phyloP scores from a whole-genome alignment of 2,329 filamentous ascomycete genomes.

The Colletotrichum destructivum region DNA sequence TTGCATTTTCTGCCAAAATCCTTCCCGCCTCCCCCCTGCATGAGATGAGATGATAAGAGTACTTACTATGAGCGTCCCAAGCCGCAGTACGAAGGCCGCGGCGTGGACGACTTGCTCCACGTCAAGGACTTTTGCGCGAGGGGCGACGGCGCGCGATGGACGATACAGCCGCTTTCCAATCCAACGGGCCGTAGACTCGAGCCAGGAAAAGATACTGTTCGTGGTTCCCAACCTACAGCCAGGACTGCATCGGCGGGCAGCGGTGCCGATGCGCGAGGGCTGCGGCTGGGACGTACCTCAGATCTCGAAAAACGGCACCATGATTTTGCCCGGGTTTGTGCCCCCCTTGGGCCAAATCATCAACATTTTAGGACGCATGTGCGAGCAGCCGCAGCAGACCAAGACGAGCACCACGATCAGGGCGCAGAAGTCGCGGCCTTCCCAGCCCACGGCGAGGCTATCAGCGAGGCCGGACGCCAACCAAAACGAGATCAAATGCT shows the following conservation, averaged over 20 bases:
- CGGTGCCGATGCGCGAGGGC: neutral
- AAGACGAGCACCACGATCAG: neutral
- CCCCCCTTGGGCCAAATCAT: neutral
- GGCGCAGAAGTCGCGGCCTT: constrained; percentile 7
- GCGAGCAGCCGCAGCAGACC: neutral
- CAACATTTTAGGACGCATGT: neutral
- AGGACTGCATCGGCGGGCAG: constrained; percentile 39
- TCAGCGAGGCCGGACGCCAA: neutral
- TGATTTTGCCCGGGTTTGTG: neutral
- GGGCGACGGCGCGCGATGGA: constrained; percentile 80
- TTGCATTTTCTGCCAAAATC: neutral
- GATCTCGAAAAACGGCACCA: neutral
- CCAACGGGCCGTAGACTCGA: constrained; percentile 59
- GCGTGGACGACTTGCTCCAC: constrained; percentile 43
- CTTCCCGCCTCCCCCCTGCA: neutral
- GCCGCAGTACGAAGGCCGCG: constrained; percentile 63
- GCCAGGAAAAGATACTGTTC: constrained; percentile 59
- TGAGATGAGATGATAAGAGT: no score
- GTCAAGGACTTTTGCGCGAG: constrained; percentile 60
- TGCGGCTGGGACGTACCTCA: neutral
- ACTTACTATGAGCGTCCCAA: constrained; percentile 68
- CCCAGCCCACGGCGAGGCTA: neutral
- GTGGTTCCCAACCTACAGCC: constrained; percentile 48
- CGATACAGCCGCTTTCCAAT: constrained; percentile 56
- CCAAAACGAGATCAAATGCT: neutral